A percentile compares a stretch with the other conserved stretches of the same genome.
These are phyloP conservation scores for Lactifluus echinatus DNA, from an alignment of 768 basidiomycete genomes.

Conservation along the genomic window DNA sequence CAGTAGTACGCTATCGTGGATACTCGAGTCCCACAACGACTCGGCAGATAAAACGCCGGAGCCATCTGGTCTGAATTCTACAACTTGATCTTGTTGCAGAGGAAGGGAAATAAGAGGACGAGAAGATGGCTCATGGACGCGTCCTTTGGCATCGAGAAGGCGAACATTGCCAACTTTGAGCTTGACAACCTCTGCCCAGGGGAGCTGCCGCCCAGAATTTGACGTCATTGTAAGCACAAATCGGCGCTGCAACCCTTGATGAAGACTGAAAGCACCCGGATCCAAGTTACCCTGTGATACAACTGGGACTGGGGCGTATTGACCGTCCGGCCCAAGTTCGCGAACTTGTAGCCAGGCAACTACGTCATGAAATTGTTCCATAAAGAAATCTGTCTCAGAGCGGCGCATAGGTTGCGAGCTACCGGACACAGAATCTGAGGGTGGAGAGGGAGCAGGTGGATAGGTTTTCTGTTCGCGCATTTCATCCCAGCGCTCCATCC, in stretches of 20 bases:
- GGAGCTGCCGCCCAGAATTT: slow-evolving; percentile 82
- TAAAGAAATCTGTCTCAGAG: slow-evolving; percentile 86
- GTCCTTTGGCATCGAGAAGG: slow-evolving; percentile 74
- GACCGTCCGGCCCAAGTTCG: slow-evolving; percentile 79
- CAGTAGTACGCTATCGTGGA: slow-evolving; percentile 78
- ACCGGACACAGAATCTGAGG: slow-evolving; percentile 34
- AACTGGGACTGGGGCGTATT: slow-evolving; percentile 78
- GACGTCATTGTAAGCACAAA: slow-evolving; percentile 70
- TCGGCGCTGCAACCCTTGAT: slow-evolving; percentile 89
- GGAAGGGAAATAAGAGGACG: slow-evolving; percentile 65
- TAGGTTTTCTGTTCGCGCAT: slow-evolving; percentile 66
- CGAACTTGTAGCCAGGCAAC: slow-evolving; percentile 79
- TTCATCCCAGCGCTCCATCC: slow-evolving; percentile 91
- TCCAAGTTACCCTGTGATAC: slow-evolving; percentile 67
- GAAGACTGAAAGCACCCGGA: slow-evolving; percentile 78
- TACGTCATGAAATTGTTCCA: slow-evolving; percentile 85
- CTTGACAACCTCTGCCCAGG: slow-evolving; percentile 74
- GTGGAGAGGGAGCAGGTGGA: slow-evolving; percentile 22
- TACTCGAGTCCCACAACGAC: slow-evolving; percentile 88
- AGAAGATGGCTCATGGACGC: slow-evolving; percentile 68
- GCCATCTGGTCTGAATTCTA: slow-evolving; percentile 80
- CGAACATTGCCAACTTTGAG: slow-evolving; percentile 79
- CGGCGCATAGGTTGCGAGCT: slow-evolving; percentile 72
- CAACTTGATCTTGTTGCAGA: slow-evolving; percentile 57
- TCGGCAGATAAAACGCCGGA: slow-evolving; percentile 60